phyloP scores from a whole-genome alignment of 2,329 filamentous ascomycete genomes.

The Colletotrichum acutatum region DNA sequence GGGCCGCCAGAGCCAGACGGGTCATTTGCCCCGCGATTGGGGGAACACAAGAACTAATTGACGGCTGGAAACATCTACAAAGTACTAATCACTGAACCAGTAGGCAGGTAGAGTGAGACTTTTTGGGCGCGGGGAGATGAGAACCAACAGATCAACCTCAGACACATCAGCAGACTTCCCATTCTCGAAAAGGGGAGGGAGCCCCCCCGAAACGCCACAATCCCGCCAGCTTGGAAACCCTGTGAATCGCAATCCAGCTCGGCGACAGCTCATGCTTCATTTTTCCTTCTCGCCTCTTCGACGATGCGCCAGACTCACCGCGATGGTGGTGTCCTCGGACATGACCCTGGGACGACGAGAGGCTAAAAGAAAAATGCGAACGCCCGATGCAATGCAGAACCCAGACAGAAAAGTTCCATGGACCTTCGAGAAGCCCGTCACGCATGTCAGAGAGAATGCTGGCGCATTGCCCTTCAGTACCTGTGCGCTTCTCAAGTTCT shows the following conservation, averaged over 20 bases:
- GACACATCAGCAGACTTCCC: background rate
- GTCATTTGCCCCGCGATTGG: background rate
- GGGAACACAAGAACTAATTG: constrained; percentile 9
- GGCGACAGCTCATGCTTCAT: constrained; percentile 3
- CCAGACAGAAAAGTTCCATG: background rate
- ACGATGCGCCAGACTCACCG: background rate
- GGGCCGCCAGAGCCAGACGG: background rate
- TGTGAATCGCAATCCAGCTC: constrained; percentile 16
- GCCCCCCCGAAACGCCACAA: constrained; percentile 16
- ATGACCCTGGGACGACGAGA: constrained; percentile 5
- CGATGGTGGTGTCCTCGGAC: background rate
- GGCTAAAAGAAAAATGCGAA: constrained; percentile 6
- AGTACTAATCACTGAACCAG: background rate
- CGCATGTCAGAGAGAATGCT: constrained; percentile 5
- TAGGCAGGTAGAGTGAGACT: background rate
- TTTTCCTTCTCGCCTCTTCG: constrained; percentile 7
- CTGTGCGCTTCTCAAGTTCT: constrained; percentile 2
- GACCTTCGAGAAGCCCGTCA: constrained; percentile 19
- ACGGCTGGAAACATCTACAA: background rate
- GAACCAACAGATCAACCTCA: background rate
- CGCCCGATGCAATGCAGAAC: constrained; percentile 10
- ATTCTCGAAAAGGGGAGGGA: background rate
- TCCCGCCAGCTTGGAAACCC: constrained; percentile 16
- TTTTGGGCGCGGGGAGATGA: background rate
- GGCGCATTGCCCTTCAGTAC: constrained; percentile 17